Conservation (phyloP, 441 rosid species). For the Rhodomyrtus psidioides region DNA sequence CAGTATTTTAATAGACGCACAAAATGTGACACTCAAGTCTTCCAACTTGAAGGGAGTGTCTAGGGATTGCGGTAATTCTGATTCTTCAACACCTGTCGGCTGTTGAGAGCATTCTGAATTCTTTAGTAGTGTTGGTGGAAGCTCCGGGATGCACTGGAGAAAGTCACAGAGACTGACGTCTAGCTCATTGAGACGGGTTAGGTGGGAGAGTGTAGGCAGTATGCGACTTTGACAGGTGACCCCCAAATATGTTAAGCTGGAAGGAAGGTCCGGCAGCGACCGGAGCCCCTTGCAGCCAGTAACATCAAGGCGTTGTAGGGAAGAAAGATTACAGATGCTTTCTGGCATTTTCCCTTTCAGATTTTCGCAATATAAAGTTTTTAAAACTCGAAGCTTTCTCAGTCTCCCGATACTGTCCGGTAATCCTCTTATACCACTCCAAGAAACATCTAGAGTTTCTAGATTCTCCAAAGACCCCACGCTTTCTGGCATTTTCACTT, state of each 20-base stretch:
- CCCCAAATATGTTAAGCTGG: neutral
- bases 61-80: neutral
- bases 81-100: neutral
- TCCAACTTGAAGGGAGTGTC: neutral
- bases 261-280: neutral
- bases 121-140: neutral
- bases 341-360: too few relatives aligned
- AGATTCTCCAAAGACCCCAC: too few relatives aligned
- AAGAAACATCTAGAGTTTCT: too few relatives aligned
- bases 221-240: neutral
- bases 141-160: neutral
- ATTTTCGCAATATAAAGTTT: too few relatives aligned
- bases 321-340: neutral
- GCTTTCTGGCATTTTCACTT: too few relatives aligned
- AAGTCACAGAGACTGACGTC: rapidly evolving
- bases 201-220: neutral
- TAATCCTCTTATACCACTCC: too few relatives aligned
- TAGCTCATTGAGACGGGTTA: neutral
- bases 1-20: neutral
- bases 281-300: neutral
- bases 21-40: rapidly evolving
- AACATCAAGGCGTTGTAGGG: neutral
- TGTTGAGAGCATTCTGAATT: neutral
- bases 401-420: too few relatives aligned
- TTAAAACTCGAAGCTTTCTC: too few relatives aligned